Evolutionary conservation across 108 stramenopile species (phyloP).

Genomic region (Cylindrotheca fusiformis): DNA sequence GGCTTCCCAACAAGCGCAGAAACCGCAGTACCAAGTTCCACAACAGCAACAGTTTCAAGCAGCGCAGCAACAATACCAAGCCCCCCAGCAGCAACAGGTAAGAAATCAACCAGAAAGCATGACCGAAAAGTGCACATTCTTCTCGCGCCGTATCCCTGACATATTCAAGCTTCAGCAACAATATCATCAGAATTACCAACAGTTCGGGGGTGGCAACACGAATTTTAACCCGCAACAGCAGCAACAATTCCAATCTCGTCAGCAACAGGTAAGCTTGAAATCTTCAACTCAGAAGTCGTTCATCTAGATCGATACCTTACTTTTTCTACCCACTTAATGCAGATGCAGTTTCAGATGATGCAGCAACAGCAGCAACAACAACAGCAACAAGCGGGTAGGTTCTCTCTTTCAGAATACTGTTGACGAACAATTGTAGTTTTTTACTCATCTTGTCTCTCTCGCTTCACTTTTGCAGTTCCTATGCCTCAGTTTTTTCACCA

Average conservation of each 20-base stretch:
- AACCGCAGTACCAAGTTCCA: slow-evolving; percentile 14
- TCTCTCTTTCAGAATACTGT: not conserved
- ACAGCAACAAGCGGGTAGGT: slow-evolving; percentile 15
- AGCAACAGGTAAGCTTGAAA: slow-evolving; percentile 12
- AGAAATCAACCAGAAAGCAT: slow-evolving; percentile 9
- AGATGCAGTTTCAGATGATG: slow-evolving; percentile 8
- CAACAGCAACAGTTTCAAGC: slow-evolving; percentile 25
- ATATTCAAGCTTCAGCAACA: not conserved
- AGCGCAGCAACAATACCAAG: slow-evolving; percentile 7
- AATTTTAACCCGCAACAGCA: slow-evolving; percentile 14
- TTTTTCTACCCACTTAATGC: not conserved
- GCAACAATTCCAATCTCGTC: slow-evolving; percentile 18
- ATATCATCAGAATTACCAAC: slow-evolving; percentile 3
- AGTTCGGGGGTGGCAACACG: not conserved
- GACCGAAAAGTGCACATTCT: too few relatives aligned
- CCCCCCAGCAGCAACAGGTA: slow-evolving; percentile 8
- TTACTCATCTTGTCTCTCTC: not conserved
- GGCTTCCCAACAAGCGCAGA: slow-evolving; percentile 10
- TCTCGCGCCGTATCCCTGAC: not conserved
- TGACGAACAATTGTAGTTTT: slow-evolving; percentile 7
- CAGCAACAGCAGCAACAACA: slow-evolving; percentile 31
- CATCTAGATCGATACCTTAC: not conserved
- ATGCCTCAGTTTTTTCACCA: slow-evolving; percentile 21
- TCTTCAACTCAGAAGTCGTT: not conserved
- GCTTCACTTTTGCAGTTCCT: not conserved